phyloP scores from a whole-genome alignment of 1,139 yeast species.

The Trichomonascaceae sp. region DNA sequence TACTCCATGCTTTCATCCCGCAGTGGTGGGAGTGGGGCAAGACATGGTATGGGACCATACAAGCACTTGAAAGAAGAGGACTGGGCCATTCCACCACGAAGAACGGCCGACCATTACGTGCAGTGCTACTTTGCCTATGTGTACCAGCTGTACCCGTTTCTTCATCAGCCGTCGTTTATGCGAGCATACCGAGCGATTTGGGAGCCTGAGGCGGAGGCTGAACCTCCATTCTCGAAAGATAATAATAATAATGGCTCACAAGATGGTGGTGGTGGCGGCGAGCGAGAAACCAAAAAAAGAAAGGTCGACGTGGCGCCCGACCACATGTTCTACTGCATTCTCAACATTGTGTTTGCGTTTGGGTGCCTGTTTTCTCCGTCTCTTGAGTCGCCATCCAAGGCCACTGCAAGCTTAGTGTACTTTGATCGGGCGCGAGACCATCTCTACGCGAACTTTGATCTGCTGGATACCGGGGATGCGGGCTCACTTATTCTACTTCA shows the following conservation, averaged over 20 bases:
- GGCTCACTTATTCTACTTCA: slow-evolving; percentile 12
- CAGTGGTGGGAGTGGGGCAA: too few relatives aligned
- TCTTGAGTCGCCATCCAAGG: slow-evolving; percentile 4
- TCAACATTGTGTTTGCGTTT: slow-evolving; percentile 13
- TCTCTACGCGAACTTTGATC: slow-evolving; percentile 9
- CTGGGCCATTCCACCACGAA: slow-evolving; percentile 10
- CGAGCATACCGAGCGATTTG: slow-evolving; percentile 9
- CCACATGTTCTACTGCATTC: slow-evolving; percentile 11
- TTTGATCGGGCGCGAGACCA: slow-evolving; percentile 11
- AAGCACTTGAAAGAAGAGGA: slow-evolving; percentile 3
- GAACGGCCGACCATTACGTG: slow-evolving; percentile 10
- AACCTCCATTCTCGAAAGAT: neutral
- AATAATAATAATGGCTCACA: neutral
- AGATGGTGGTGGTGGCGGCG: neutral
- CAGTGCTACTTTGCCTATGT: slow-evolving; percentile 9
- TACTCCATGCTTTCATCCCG: neutral
- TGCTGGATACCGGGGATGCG: slow-evolving; percentile 7
- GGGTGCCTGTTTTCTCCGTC: slow-evolving; percentile 11
- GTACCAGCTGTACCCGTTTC: slow-evolving; percentile 10
- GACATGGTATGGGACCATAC: too few relatives aligned
- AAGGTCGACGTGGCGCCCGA: slow-evolving; percentile 4
- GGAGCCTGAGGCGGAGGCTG: slow-evolving; percentile 2
- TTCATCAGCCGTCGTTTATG: slow-evolving; percentile 12
- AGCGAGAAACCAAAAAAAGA: slow-evolving; percentile 1
- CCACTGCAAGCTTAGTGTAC: slow-evolving; percentile 8